These are phyloP conservation scores for Fulvia fulva DNA, from an alignment of 2,329 filamentous ascomycete genomes.

Conservation along the genomic window DNA sequence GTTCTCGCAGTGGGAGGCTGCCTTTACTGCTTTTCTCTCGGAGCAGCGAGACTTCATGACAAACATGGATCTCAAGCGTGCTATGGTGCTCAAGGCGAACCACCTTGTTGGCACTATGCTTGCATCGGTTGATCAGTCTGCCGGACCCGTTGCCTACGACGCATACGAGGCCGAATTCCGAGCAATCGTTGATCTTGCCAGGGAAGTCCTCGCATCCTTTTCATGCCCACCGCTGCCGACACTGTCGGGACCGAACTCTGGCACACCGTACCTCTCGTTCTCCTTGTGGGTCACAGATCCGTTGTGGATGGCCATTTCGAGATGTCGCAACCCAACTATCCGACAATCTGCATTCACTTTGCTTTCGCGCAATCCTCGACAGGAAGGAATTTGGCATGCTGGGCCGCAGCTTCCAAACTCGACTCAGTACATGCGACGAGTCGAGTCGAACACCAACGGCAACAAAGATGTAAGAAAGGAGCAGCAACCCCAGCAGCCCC, in stretches of 20 bases:
- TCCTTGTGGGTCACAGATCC: constrained; percentile 34
- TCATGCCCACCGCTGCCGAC: constrained; percentile 32
- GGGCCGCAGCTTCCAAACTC: constrained; percentile 28
- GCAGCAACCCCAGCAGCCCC: constrained; percentile 15
- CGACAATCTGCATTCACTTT: constrained; percentile 33
- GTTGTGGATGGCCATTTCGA: constrained; percentile 33
- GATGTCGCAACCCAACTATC: constrained; percentile 30
- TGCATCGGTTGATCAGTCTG: constrained; percentile 31
- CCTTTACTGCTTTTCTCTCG: constrained; percentile 28
- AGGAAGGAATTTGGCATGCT: constrained; percentile 34
- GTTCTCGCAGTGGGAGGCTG: constrained; percentile 30
- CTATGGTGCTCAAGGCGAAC: constrained; percentile 35
- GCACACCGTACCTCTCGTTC: constrained; percentile 31
- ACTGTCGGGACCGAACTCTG: constrained; percentile 26
- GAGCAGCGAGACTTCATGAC: constrained; percentile 25
- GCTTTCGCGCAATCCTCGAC: constrained; percentile 30
- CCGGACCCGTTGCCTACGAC: constrained; percentile 30
- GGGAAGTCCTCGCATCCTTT: constrained; percentile 32
- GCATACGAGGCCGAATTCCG: constrained; percentile 31
- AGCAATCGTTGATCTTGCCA: constrained; percentile 32
- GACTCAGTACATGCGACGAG: constrained; percentile 24
- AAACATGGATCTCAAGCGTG: constrained; percentile 32
- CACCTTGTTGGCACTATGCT: constrained; percentile 33
- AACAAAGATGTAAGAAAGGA: constrained; percentile 21
- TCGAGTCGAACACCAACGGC: constrained; percentile 13